Base-by-base conservation (phyloP, 208 protist genomes). In the Trypanosomatidae sp. region DNA sequence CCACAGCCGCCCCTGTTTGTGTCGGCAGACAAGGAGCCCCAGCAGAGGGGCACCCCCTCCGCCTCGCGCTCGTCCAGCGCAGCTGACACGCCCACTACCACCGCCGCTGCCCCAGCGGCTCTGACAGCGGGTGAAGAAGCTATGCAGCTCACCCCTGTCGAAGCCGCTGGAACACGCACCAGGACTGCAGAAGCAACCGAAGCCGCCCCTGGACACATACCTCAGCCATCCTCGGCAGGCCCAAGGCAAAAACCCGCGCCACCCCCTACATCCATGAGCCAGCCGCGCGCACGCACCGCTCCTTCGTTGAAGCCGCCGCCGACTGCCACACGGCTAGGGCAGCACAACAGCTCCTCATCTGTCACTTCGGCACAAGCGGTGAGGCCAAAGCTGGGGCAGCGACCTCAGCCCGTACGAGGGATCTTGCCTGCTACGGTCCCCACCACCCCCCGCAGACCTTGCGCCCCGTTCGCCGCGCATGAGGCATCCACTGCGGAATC, bases 401-500 rank as follows among this genome's bases (percentile, higher is more conserved):
- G 2, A 53, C 1, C 25, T 67, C 25, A 30, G 28, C 30, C 25
- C 49, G 49, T 36, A 15, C 36, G 12, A 25, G n/a, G 12, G 46
- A 52, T 39, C 49, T 17, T 36, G n/a, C n/a, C 56, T 22, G 39
- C 66, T 28, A 53, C 46, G 43, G 66, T 52, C 22, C 36, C 65
- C 46, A 13, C 64, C 55, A 50, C 47, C 30, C 33, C 41, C 22
- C 56, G 55, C 28, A 36, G 52, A 39, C 52, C 52, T 15, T 22
- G 25, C 56, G 33, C 68, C 28, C 12, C 22, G 39, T 58, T 66
- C 25, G 41, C 17, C 39, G 30, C n/a, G 55, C 65, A 13, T 28
- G 36, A 5, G 13, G 28, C 44, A 22, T 13, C 44, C 17, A 70
- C 60, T 36, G 53, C 64, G 69, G 78, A 70, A 74, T 79, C 59